Base-by-base conservation (phyloP, 2,329 filamentous ascomycete species). In the Onygenales sp. region DNA sequence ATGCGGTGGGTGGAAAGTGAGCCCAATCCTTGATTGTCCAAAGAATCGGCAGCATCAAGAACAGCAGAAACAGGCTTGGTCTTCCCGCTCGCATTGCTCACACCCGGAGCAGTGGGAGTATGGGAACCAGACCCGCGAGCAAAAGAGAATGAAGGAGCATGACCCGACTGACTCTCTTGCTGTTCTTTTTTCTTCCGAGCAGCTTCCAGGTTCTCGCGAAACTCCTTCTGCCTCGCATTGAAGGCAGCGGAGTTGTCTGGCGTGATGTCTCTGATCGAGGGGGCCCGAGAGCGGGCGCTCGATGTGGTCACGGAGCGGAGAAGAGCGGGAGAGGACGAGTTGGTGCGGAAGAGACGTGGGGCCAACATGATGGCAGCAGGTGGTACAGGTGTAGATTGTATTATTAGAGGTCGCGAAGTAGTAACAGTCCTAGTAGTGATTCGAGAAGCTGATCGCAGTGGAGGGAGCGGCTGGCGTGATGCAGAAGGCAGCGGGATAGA, bases 231-330 rank as follows among this genome's bases (percentile, higher is more conserved):
- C 71, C 86, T 88, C 64, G 79, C 74, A 68, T 87, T 88, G 79
- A 97, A 98, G 53, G 79, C 77, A 51, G 84, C 77, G 59, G 87
- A 84, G 57, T 82, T 82, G 58, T 87, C 77, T 48, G 85, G 81
- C 45, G 78, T 86, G 76, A 98, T 83, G 72, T 98, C 91, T 68
- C 87, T 86, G 60, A 98, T 81, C 39, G 86, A 83, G n/a, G 93
- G 93, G 17, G 83, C 75, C 54, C 76, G 77, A 57, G 70, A 68
- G 59, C 67, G 63, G 59, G 67, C 57, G 54, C 76, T 68, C 54
- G 82, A 80, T 54, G 79, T 78, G 66, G 77, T 76, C 65, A 87
- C 79, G 61, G 81, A 73, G 62, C 83, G 78, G 57, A 77, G 32
- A 46, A 17, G 49, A 8, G 11, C 11, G 40, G 7, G 49, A 17